These are phyloP conservation scores for Erodium maritimum DNA, from an alignment of 345 rosid genomes.

Conservation along the genomic window DNA sequence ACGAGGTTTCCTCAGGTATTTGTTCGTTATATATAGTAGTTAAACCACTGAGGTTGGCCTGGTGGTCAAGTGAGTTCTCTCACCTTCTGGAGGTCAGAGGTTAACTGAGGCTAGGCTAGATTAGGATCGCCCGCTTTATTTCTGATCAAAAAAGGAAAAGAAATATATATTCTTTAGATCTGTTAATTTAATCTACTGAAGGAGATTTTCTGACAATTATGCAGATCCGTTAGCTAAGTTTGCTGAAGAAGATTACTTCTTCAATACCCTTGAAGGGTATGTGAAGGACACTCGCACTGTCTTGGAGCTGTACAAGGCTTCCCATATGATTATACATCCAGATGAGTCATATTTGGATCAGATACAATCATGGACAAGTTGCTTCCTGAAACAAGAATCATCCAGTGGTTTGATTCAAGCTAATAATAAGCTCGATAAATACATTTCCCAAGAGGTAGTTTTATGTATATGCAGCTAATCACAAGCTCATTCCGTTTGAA, in stretches of 20 bases:
- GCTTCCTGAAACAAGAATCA: conserved; percentile 38
- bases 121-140: too few species aligned
- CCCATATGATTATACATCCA: conserved; percentile 35
- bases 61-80: too few species aligned
- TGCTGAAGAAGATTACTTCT: conserved; percentile 41
- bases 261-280: conserved; percentile 45
- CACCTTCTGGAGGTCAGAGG: too few species aligned
- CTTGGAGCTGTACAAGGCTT: conserved; percentile 58
- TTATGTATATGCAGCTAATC: neutral
- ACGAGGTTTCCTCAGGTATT: conserved; percentile 64
- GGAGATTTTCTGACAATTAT: conserved; percentile 1
- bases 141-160: neutral
- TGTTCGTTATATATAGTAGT: neutral
- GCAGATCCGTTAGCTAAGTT: conserved; percentile 47
- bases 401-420: conserved; percentile 23
- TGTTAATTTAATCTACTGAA: neutral
- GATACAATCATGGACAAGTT: conserved; percentile 43
- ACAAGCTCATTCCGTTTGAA: neutral
- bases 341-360: conserved; percentile 39
- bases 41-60: too few species aligned
- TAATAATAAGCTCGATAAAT: conserved; percentile 11
- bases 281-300: conserved; percentile 34
- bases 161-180: neutral
- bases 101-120: too few species aligned
- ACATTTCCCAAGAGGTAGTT: conserved; percentile 3